These are phyloP conservation scores for Trichoderma sp. DNA, from an alignment of 2,329 filamentous ascomycete species.

Conservation along the genomic window DNA sequence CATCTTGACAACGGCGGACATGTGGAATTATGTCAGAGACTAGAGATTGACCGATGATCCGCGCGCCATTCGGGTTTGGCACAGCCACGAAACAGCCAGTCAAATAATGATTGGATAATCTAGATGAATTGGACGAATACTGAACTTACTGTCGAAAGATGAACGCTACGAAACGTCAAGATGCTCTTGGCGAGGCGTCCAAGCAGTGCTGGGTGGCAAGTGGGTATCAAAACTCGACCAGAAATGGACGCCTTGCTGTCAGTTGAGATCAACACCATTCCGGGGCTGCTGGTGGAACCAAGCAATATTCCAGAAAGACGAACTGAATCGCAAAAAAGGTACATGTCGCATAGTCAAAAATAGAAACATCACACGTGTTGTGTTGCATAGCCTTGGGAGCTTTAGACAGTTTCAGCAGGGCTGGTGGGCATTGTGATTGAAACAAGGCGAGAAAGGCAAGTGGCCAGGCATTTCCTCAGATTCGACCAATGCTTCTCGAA, in stretches of 20 bases:
- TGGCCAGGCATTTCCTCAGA: not conserved
- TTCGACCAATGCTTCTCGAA: not conserved
- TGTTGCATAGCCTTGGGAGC: not conserved
- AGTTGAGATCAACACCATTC: not conserved
- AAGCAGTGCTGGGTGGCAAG: not conserved
- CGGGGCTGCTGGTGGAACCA: not conserved
- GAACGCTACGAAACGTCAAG: not conserved
- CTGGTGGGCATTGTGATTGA: not conserved
- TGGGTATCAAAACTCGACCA: not conserved
- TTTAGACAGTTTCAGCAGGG: constrained; percentile 5
- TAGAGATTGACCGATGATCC: not conserved
- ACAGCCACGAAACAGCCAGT: constrained; percentile 7
- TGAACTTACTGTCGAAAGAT: not conserved
- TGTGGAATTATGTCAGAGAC: constrained; percentile 3
- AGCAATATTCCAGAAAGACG: not conserved
- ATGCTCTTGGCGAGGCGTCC: not conserved
- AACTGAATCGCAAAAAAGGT: not conserved
- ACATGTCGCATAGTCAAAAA: constrained; percentile 1
- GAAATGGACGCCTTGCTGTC: not conserved
- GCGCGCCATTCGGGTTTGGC: not conserved
- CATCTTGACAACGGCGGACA: not conserved
- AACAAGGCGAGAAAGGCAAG: not conserved
- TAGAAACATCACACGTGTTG: constrained; percentile 11
- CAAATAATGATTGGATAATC: not conserved
- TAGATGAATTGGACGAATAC: not conserved